Percentiles rank a stretch among this genome's conserved stretches.
Evolutionary conservation across 2,329 filamentous ascomycete genomes (phyloP).

Genomic region (Penicillium psychrosexuale): DNA sequence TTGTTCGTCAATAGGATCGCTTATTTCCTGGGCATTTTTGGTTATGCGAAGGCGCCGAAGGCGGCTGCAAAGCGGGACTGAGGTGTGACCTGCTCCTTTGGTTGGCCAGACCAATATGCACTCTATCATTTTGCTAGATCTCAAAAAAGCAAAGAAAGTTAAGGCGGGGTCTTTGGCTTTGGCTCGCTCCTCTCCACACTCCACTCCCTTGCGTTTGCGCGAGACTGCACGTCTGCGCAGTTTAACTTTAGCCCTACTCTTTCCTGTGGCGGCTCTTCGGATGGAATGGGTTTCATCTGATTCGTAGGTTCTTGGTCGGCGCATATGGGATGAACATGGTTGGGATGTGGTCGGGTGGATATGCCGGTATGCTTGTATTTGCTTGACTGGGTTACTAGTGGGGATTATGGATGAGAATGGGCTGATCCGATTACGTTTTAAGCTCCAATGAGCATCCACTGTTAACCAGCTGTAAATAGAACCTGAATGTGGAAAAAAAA

Average conservation of each 20-base stretch:
- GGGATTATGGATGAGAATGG: neutral
- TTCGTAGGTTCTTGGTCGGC: neutral
- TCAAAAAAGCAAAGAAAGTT: neutral
- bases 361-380: neutral
- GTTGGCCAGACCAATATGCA: constrained; percentile 3
- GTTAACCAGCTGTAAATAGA: neutral
- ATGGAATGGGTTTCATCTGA: constrained; percentile 11
- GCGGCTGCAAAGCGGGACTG: constrained; percentile 40
- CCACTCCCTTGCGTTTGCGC: neutral
- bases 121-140: neutral
- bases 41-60: constrained; percentile 35
- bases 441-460: constrained; percentile 1
- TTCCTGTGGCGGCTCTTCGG: constrained; percentile 5
- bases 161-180: neutral
- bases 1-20: constrained; percentile 56
- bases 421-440: neutral
- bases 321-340: neutral
- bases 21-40: constrained; percentile 61
- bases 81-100: constrained; percentile 8
- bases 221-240: neutral
- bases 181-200: neutral
- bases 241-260: neutral
- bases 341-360: neutral
- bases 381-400: neutral
- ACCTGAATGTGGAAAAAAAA: neutral